Conservation (phyloP, 2,329 filamentous ascomycete genomes). For the Diaporthe caulivora region DNA sequence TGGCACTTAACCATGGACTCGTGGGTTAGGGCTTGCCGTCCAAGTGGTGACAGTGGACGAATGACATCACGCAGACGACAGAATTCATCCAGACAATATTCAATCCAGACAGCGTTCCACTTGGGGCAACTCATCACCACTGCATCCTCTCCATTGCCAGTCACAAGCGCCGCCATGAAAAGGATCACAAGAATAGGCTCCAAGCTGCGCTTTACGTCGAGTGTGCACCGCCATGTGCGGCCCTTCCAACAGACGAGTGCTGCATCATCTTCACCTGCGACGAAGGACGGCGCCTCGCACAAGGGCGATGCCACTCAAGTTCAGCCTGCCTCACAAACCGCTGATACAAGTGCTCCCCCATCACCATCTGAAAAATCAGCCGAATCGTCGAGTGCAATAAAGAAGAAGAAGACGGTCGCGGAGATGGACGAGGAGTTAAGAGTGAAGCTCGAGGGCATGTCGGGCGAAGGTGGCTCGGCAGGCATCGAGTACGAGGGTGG, state of each 20-base stretch:
- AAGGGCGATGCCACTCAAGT: neutral
- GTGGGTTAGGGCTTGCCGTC: neutral
- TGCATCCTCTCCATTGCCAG: neutral
- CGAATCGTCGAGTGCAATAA: neutral
- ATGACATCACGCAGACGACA: slow-evolving; percentile 11
- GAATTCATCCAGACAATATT: neutral
- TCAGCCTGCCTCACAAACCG: neutral
- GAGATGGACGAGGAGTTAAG: slow-evolving; percentile 77
- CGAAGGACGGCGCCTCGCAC: neutral
- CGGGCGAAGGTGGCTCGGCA: slow-evolving; percentile 77
- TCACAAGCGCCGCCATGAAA: neutral
- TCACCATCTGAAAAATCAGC: too few relatives aligned
- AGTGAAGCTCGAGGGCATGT: slow-evolving; percentile 73
- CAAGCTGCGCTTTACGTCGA: neutral
- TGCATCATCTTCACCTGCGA: neutral
- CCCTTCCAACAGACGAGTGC: neutral
- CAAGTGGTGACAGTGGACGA: neutral
- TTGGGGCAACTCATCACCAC: too few relatives aligned
- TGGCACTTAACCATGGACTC: neutral
- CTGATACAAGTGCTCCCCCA: neutral
- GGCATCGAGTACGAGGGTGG: slow-evolving; percentile 84
- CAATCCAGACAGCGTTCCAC: neutral
- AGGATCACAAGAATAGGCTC: neutral
- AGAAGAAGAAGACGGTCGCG: slow-evolving; percentile 65
- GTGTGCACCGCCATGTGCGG: neutral